These are phyloP conservation scores for Salvia miltiorrhiza DNA, from an alignment of 257 asterid genomes.

Conservation along the genomic window DNA sequence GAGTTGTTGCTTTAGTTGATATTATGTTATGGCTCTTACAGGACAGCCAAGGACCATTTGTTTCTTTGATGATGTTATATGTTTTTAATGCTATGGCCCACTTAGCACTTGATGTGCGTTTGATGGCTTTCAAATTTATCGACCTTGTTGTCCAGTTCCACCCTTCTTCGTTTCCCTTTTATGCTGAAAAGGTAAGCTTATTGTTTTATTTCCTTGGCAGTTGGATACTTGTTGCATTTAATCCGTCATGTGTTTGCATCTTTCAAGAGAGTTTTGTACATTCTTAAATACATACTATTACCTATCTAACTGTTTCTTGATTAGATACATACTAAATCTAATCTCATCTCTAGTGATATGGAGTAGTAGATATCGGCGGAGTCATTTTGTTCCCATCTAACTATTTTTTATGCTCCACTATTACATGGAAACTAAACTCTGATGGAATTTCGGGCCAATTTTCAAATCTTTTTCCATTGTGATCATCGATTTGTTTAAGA, in stretches of 20 bases:
- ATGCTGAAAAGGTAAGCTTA: slow-evolving; percentile 75
- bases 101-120: slow-evolving; percentile 71
- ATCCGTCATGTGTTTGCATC: background rate
- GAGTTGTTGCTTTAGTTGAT: slow-evolving; percentile 12
- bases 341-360: slow-evolving; percentile 11
- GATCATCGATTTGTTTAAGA: background rate
- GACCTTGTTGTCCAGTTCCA: slow-evolving; percentile 75
- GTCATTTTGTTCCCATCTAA: background rate
- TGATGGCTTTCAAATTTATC: slow-evolving; percentile 79
- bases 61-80: slow-evolving; percentile 81
- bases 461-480: background rate
- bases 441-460: background rate
- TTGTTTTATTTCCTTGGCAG: slow-evolving; percentile 1
- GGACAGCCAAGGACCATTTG: slow-evolving; percentile 76
- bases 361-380: background rate
- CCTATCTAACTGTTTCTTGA: background rate
- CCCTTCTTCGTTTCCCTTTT: slow-evolving; percentile 66
- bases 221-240: slow-evolving; percentile 9
- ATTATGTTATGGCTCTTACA: slow-evolving; percentile 35
- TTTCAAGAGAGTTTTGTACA: background rate
- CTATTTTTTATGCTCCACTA: background rate
- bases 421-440: slow-evolving; percentile 5
- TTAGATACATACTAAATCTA: background rate
- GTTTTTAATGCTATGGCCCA: slow-evolving; percentile 84
- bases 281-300: too few relatives aligned